Evolutionary conservation across 176 grass and related monocot species (phyloP), one percentile per base, ranked within the genome.

Genomic region (Oryza punctata): DNA sequence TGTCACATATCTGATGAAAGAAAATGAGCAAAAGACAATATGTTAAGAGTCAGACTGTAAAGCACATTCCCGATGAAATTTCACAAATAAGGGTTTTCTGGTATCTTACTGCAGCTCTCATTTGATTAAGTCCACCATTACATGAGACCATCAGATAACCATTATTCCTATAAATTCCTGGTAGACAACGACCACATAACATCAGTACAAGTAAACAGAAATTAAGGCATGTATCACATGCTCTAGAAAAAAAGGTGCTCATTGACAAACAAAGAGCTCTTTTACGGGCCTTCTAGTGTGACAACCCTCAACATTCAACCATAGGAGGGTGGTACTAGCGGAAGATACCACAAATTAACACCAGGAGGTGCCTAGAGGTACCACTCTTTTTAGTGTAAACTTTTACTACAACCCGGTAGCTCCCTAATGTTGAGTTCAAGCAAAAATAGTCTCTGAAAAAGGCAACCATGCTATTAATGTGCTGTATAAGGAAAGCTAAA

Each of bases 61-160:
- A 49, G 16, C 0, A 47, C 50, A 27, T 30, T 63, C 15, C 0
- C 12, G 10, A 12, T 73, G 15, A 35, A 63, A 63, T 21, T 49
- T 40, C 12, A 65, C 5, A 18, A 79, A 70, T 14, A 28, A 29
- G 26, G 35, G 0, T 18, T 82, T 21, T 75, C 14, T 0, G 1
- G 63, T 74, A 76, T 66, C 93, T 89, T 90, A 98, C 96, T 11
- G 91, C 93, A 85, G 93, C 79, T 90, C 96, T 88, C 95, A 97
- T 97, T 77, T 97, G 95, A 85, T 97, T 97, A 79, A 97, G 95
- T 45, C 95, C 95, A 81, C 96, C 96, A 75, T 98, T 98, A 87
- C 96, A 95, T 0, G 93, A 98, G 79, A 95, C 93, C 91, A 96
- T 99, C 60, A 96, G 84, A 78, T 94, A 99, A 54, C 93, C 93